Evolutionary conservation across 257 asterid genomes (phyloP), one percentile per base, ranked within the genome.

Genomic region (Salvia hispanica): DNA sequence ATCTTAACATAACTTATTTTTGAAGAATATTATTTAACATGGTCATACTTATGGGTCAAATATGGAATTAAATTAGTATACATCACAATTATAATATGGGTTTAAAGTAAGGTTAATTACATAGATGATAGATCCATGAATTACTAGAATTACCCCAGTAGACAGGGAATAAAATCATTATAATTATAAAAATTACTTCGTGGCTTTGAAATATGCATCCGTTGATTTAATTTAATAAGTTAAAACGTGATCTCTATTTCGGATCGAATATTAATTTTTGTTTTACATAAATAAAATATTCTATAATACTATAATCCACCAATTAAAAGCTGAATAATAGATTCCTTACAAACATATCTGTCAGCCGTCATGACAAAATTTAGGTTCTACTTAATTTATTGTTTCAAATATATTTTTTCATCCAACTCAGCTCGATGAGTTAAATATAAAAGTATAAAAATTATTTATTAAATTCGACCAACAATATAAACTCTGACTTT

Each of bases 351-450:
- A 48, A 21, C 8, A 48, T 48, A 48, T 48, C 3, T 48, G 25
- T 14, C 54, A 14, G 54, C 25, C 54, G 25, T 0, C 10, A 14
- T 48, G 15, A 14, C 7, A 47, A n/a, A 21, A 39, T 2, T 47
- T 47, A 14, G 6, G 14, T n/a, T 18, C 53, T n/a, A n/a, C n/a
- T n/a, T n/a, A n/a, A 7, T 48, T 48, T 21, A 48, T 48, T 48
- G 10, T 9, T 48, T 48, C 21, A 6, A 48, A 48, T 48, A 9
- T n/a, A 14, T n/a, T n/a, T n/a, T n/a, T 1, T 14, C 10, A 14
- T n/a, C 54, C 25, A 47, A 47, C 53, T 47, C 18, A 46, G 52
- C 53, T n/a, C 16, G 53, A 47, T 6, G 53, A 47, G 52, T n/a
- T 47, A 14, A 4, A n/a, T 5, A 2, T 1, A 7, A 47, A 47